Conservation (phyloP, 2,329 filamentous ascomycete species). For the Cercospora brassicicola region DNA sequence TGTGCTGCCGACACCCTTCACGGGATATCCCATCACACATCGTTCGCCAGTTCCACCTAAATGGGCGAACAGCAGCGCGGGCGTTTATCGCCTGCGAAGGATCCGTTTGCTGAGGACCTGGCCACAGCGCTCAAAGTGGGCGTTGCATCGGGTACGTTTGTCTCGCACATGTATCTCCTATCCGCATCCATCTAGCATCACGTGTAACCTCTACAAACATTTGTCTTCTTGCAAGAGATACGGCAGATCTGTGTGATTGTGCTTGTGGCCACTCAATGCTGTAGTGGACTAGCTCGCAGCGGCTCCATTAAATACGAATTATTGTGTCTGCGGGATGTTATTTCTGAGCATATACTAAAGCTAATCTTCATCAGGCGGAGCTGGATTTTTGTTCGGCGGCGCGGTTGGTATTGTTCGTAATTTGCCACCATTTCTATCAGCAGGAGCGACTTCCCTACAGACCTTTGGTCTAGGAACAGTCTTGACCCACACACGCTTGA, state of each 20-base stretch:
- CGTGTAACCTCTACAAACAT: background rate
- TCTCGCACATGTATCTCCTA: conserved; percentile 11
- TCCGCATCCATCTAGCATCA: background rate
- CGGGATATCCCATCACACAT: background rate
- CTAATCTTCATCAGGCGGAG: conserved; percentile 52
- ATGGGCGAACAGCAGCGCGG: conserved; percentile 16
- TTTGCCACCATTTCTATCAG: conserved; percentile 67
- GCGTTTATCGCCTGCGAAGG: conserved; percentile 15
- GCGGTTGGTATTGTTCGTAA: conserved; percentile 59
- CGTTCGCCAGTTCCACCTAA: background rate
- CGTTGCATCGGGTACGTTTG: conserved; percentile 35
- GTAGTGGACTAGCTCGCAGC: background rate
- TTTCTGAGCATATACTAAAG: background rate
- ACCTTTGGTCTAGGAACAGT: conserved; percentile 76
- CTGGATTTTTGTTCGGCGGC: conserved; percentile 61
- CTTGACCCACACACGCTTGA: conserved; percentile 65
- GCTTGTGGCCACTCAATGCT: background rate
- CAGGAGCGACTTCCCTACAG: conserved; percentile 70
- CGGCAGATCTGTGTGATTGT: background rate
- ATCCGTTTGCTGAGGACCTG: conserved; percentile 30
- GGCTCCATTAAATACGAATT: background rate
- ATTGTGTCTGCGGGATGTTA: background rate
- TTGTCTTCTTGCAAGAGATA: background rate
- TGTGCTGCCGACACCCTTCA: background rate
- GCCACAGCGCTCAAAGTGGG: conserved; percentile 39